phyloP scores from a whole-genome alignment of 306 rosid genomes.

The Fagus sylvatica region DNA sequence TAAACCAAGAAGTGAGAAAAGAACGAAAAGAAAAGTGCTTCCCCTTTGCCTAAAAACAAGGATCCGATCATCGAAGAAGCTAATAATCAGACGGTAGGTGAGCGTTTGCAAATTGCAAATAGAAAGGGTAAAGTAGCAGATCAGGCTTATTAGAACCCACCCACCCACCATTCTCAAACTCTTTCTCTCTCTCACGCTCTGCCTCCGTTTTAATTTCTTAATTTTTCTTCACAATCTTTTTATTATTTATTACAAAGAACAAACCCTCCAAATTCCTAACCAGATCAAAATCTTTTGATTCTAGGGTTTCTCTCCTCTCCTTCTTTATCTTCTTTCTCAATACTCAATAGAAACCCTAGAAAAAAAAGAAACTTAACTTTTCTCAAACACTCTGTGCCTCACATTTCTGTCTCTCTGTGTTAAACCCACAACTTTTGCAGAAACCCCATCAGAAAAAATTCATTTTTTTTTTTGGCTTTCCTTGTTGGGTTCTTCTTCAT shows the following conservation, averaged over 20 bases:
- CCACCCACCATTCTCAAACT: conserved; percentile 30
- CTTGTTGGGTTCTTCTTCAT: background rate
- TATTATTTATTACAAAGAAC: background rate
- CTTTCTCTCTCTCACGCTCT: conserved; percentile 16
- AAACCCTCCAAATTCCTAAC: conserved; percentile 7
- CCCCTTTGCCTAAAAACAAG: too few relatives aligned
- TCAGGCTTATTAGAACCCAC: conserved; percentile 1
- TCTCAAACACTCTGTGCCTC: background rate
- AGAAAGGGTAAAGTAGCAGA: conserved; percentile 11
- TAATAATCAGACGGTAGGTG: background rate
- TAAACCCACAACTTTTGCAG: background rate
- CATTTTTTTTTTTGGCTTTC: background rate
- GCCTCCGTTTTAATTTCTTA: conserved; percentile 1
- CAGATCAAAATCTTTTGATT: conserved; percentile 1
- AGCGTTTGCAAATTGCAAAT: background rate
- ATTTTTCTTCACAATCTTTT: background rate
- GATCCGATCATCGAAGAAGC: too few relatives aligned
- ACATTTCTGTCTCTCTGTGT: background rate
- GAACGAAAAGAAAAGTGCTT: too few relatives aligned
- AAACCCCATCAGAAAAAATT: background rate
- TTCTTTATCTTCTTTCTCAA: background rate
- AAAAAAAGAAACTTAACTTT: background rate
- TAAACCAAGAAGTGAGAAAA: too few relatives aligned
- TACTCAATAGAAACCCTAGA: conserved; percentile 18
- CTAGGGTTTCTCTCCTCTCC: conserved; percentile 28